Evolutionary conservation across 768 basidiomycete genomes (phyloP), one percentile per base, ranked within the genome.

Genomic region (Cystobasidium tubakii): DNA sequence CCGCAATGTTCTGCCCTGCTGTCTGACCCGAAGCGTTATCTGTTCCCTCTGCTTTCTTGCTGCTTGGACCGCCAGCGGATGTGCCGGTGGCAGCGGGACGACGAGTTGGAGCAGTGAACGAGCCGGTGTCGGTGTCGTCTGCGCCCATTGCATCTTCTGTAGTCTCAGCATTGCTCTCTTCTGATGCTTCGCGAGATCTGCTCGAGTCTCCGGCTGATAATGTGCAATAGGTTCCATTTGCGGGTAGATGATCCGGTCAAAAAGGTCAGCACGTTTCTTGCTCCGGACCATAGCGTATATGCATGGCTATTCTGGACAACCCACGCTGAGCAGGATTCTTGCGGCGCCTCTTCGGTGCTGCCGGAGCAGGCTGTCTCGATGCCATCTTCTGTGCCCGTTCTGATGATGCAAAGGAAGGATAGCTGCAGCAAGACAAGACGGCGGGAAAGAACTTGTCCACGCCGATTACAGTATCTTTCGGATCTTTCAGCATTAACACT

Each of bases 101-200:
- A 23, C 29, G n/a, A 4, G 17, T 66, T 15, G 73, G 73, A n/a
- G 73, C 73, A 17, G 73, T 74, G 65, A 66, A 62, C 17, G 71
- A 50, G 25, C 73, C 73, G 12, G 63, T 74, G 55, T 64, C 62
- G 33, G 72, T 73, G 44, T 73, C 72, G 23, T 73, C 72, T 69
- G 39, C 66, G n/a, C 50, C 73, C 17, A 23, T 50, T 21, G 43
- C 72, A n/a, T 25, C 73, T 70, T 65, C 73, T 72, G 69, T 71
- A n/a, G 55, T 55, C 33, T 71, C 69, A 1, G 54, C 69, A 39
- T 71, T 71, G 69, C 69, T 71, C 44, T 71, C 69, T 27, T 71
- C 69, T 39, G 69, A 71, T 6, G 69, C 69, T 60, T 71, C 69
- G 15, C 69, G 50, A 9, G 69, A 71, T 31, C 69, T 55, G 21